Percentiles rank a stretch among this genome's conserved stretches.
These are phyloP conservation scores for Fusarium duplospermum DNA, from an alignment of 2,329 filamentous ascomycete genomes.

Conservation along the genomic window DNA sequence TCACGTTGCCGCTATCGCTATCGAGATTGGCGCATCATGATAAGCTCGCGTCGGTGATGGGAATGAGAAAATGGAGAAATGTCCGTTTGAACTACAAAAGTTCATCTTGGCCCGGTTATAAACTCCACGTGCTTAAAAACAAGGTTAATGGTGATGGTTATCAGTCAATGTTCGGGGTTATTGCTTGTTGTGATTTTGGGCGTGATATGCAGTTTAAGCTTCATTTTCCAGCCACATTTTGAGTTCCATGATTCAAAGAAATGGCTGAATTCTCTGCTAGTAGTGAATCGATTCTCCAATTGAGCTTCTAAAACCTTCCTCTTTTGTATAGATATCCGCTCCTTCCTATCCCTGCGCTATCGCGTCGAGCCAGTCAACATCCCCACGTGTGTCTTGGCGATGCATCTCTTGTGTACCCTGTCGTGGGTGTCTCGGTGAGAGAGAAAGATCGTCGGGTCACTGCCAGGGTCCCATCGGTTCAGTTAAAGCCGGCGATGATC, in stretches of 20 bases:
- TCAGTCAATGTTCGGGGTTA: not conserved
- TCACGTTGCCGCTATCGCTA: conserved; percentile 23
- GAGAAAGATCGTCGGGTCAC: not conserved
- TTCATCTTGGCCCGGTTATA: not conserved
- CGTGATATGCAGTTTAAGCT: not conserved
- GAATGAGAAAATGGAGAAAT: not conserved
- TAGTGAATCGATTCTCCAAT: not conserved
- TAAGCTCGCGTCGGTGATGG: conserved; percentile 1
- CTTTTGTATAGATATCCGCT: conserved; percentile 17
- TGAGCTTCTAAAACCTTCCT: conserved; percentile 24
- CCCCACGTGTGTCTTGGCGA: conserved; percentile 45
- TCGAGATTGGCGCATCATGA: conserved; percentile 28
- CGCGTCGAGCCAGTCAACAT: conserved; percentile 39
- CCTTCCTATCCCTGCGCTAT: conserved; percentile 7
- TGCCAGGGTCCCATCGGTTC: conserved; percentile 5
- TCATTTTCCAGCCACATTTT: not conserved
- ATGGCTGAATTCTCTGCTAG: not conserved
- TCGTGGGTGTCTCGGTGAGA: not conserved
- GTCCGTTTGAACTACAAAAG: not conserved
- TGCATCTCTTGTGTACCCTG: conserved; percentile 10
- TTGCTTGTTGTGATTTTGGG: not conserved
- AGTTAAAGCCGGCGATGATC: conserved; percentile 32
- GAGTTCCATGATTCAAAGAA: not conserved
- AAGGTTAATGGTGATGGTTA: not conserved
- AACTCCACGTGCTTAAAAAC: not conserved